A percentile compares a stretch with the other conserved stretches of the same genome.
Conservation (phyloP, 176 grass and related monocot genomes). For the Avena sativa region DNA sequence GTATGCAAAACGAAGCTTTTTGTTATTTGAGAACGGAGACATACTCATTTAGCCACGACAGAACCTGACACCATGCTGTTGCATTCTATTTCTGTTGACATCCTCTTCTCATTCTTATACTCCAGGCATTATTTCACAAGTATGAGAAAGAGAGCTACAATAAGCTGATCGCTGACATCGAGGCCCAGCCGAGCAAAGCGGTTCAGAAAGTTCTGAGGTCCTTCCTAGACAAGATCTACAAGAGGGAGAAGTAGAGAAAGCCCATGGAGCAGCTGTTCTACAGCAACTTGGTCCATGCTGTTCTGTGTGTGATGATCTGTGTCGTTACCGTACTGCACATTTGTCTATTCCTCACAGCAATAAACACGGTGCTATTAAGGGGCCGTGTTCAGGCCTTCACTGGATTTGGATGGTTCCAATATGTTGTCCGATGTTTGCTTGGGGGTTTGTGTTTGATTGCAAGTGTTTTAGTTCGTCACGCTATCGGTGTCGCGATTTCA, state of each 20-base stretch:
- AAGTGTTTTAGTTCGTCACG: neutral
- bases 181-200: constrained; percentile 76
- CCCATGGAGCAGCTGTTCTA: constrained; percentile 33
- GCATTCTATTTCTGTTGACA: constrained; percentile 25
- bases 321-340: neutral
- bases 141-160: constrained; percentile 76
- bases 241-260: constrained; percentile 72
- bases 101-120: constrained; percentile 5
- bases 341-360: neutral
- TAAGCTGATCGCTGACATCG: constrained; percentile 74
- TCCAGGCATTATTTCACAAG: constrained; percentile 62
- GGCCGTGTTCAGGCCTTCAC: neutral
- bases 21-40: neutral
- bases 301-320: constrained; percentile 14
- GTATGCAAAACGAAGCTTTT: neutral
- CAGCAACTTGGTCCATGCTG: constrained; percentile 6
- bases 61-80: neutral
- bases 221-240: constrained; percentile 96
- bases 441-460: neutral
- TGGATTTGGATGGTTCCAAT: constrained; percentile 5
- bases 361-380: constrained; percentile 27
- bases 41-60: neutral
- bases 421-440: neutral
- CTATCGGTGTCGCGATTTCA: neutral
- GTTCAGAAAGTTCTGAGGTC: constrained; percentile 88